Evolutionary conservation across 305 asterid species (phyloP).

Genomic region (Galium porrigens): DNA sequence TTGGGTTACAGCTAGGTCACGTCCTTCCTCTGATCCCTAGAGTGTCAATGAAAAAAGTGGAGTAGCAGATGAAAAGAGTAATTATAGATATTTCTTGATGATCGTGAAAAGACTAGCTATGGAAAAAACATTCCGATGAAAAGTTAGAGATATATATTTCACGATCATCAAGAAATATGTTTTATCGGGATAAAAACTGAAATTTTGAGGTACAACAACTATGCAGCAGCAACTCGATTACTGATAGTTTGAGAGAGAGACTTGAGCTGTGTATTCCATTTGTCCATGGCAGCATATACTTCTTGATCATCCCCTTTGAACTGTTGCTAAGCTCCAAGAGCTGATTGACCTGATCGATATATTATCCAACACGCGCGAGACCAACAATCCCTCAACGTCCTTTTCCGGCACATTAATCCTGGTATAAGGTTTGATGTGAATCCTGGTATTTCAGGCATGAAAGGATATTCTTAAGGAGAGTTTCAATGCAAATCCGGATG

Average conservation of each 20-base stretch:
- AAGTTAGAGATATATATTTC: too few species aligned
- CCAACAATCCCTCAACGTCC: slow-evolving; percentile 78
- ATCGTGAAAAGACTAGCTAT: too few species aligned
- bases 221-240: slow-evolving; percentile 36
- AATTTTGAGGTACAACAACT: too few species aligned
- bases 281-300: slow-evolving; percentile 75
- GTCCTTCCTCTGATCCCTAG: too few species aligned
- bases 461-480: slow-evolving; percentile 66
- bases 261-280: slow-evolving; percentile 88
- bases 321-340: slow-evolving; percentile 87
- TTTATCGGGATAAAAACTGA: too few species aligned
- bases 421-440: slow-evolving; percentile 89
- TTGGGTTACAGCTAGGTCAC: too few species aligned
- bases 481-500: slow-evolving; percentile 82
- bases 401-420: slow-evolving; percentile 87
- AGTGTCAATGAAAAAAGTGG: too few species aligned
- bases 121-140: too few species aligned
- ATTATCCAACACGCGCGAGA: slow-evolving; percentile 84
- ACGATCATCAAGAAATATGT: too few species aligned
- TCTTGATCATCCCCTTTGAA: slow-evolving; percentile 63
- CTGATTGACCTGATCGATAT: slow-evolving; percentile 90
- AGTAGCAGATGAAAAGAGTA: too few species aligned
- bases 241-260: slow-evolving; percentile 62
- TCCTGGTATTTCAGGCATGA: slow-evolving; percentile 18
- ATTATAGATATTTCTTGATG: too few species aligned